Evolutionary conservation across 192 early-diverging fungal genomes (phyloP), one percentile per base, ranked within the genome.

Genomic region (Podochytrium sp.): DNA sequence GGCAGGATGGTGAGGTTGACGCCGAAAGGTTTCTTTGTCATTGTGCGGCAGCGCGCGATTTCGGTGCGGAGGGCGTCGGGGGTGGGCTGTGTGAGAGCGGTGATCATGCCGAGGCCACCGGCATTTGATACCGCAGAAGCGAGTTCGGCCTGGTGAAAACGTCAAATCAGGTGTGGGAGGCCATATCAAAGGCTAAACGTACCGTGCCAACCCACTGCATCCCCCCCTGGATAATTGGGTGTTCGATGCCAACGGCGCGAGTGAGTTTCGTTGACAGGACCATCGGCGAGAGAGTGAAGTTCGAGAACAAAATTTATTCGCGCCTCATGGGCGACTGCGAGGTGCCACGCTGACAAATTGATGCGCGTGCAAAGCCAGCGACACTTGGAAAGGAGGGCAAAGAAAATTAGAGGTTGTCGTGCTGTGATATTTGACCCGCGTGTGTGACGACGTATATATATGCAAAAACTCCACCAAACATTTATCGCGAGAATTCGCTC

Each of bases 1-100:
- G 92, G 92, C 69, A 93, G 71, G 67, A 93, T 82, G 38, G 92
- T 93, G 58, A 93, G 65, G 80, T 93, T 93, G 76, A 93, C 92
- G 58, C 91, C 92, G 60, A 93, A 93, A 3, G 92, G 92, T 69
- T 92, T 92, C 71, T 70, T 79, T 41, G 92, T 93, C 89, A 93
- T 87, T 51, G 72, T 85, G 37, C 91, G 77, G 84, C 90, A 91
- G 32, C 92, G 85, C 32, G 75, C 81, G 73, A 93, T 92, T 76
- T 92, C 92, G 27, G 76, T 76, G 64, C 87, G 84, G n/a, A 93
- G 75, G 62, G 82, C 86, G 49, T 92, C 90, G 5, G 92, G 92
- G 0, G 92, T 92, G 38, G 92, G 92, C 74, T 93, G 91, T 32
- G 92, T 92, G 65, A 93, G 81, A 16, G 86, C 90, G 10, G 92